Evolutionary conservation across 495 filamentous ascomycete species (phyloP), one percentile per base, ranked within the genome.

Genomic region (Parmelia sp.): DNA sequence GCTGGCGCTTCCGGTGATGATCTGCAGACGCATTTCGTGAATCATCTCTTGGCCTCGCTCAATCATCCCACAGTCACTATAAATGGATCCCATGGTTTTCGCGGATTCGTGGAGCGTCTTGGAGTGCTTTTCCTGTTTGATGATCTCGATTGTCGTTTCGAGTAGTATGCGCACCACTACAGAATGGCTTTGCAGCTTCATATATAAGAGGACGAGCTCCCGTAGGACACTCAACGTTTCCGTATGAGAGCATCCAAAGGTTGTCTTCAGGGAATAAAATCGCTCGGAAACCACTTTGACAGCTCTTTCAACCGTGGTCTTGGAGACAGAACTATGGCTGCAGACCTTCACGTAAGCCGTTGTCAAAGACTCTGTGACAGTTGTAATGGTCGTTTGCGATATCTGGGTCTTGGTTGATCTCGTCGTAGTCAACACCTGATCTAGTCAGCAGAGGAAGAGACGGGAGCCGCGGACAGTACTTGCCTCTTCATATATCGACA

Each of bases 401-500:
- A 78, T 79, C 40, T 78, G 74, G 1, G 75, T 72, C 19, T 75
- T 70, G 12, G 69, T 69, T 33, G 51, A 33, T 33, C 7, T 55
- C 45, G 74, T 80, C 2, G 73, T 79, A 9, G 75, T 77, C 57
- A 77, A 79, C 4, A 70, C 45, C 60, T 70, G 61, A 33, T 21
- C 14, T 33, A 21, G 21, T 55, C 21, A 40, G 70, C 75, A 29
- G 29, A 36, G 9, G 58, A 45, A 35, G 62, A 17, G 42, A 74
- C 74, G 49, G 57, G 36, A 8, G 21, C 60, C 15, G 5, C 29
- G 29, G 15, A 33, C 33, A n/a, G 14, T 31, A 79, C 66, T 23
- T 33, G 83, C 77, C 62, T 83, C 76, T 67, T 86, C 82, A 68
- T 86, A 88, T n/a, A 83, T 75, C 0, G 70, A 73, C 35, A 86